These are phyloP conservation scores for Paramecium octaurelia DNA, from an alignment of 73 alveolate genomes.

Conservation along the genomic window DNA sequence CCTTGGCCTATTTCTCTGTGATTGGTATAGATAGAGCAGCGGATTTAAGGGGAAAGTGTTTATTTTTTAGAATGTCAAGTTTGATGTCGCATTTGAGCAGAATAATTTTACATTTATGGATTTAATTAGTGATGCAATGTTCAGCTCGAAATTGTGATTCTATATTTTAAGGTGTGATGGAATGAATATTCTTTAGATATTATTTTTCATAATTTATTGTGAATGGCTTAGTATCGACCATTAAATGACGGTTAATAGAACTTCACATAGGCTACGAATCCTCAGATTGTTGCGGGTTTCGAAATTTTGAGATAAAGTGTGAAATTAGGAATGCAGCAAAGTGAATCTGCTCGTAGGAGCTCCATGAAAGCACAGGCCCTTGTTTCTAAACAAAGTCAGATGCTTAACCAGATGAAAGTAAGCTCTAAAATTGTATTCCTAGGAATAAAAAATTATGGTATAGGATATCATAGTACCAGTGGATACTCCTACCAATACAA, in stretches of 20 bases:
- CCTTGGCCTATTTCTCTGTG: neutral
- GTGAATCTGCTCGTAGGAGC: neutral
- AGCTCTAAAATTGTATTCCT: neutral
- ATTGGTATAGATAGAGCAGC: neutral
- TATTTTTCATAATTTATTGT: neutral
- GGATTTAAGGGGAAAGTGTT: neutral
- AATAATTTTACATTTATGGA: neutral
- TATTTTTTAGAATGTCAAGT: neutral
- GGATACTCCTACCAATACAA: constrained; percentile 1
- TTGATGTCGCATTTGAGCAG: neutral
- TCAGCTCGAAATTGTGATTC: neutral
- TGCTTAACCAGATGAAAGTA: neutral
- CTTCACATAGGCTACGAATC: neutral
- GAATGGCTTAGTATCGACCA: neutral
- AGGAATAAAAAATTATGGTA: neutral
- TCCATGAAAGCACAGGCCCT: neutral
- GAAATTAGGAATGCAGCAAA: neutral
- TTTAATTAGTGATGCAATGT: neutral
- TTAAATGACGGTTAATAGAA: neutral
- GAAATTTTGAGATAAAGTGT: neutral
- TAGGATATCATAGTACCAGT: neutral
- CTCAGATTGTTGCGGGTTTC: neutral
- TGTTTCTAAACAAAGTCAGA: neutral
- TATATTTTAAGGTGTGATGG: constrained; percentile 3
- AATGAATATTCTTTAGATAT: neutral